phyloP scores from a whole-genome alignment of 140 eudicot genomes.

The Erigeron philadelphicus region DNA sequence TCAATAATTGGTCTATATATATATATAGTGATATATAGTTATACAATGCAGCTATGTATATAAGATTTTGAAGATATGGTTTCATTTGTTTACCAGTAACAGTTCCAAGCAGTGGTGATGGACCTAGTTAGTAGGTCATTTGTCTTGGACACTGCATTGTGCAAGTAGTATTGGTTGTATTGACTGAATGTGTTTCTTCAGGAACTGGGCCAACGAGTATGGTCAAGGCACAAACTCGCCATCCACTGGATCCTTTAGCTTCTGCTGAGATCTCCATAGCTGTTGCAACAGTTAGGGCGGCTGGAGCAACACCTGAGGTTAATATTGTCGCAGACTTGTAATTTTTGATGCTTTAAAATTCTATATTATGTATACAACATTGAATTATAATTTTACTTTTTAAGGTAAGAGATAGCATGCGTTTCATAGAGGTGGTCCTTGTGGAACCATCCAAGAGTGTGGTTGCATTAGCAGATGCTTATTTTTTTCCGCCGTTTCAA shows the following conservation, averaged over 20 bases:
- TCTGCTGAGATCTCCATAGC: constrained; percentile 95
- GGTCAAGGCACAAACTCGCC: constrained; percentile 76
- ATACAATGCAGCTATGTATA: not conserved
- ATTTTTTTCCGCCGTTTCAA: constrained; percentile 97
- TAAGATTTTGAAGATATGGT: not conserved
- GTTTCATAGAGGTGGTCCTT: constrained; percentile 82
- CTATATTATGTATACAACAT: constrained; percentile 1
- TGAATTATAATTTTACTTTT: not conserved
- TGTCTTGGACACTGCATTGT: constrained; percentile 11
- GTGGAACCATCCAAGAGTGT: constrained; percentile 84
- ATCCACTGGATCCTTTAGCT: constrained; percentile 92
- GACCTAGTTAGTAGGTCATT: not conserved
- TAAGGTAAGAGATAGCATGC: constrained; percentile 98
- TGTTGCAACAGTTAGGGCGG: constrained; percentile 98
- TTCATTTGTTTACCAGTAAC: not conserved
- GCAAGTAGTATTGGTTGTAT: constrained; percentile 3
- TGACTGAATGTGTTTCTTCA: constrained; percentile 15
- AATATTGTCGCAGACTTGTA: constrained; percentile 5
- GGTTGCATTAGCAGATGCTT: constrained; percentile 95
- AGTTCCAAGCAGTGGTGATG: not conserved
- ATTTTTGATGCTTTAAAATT: not conserved
- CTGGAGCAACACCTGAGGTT: constrained; percentile 98
- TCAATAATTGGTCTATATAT: not conserved
- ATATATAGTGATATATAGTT: not conserved
- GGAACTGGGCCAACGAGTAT: constrained; percentile 54